These are phyloP conservation scores for Cyclotella choctawhatcheeana DNA, from an alignment of 108 stramenopile genomes.

Conservation along the genomic window DNA sequence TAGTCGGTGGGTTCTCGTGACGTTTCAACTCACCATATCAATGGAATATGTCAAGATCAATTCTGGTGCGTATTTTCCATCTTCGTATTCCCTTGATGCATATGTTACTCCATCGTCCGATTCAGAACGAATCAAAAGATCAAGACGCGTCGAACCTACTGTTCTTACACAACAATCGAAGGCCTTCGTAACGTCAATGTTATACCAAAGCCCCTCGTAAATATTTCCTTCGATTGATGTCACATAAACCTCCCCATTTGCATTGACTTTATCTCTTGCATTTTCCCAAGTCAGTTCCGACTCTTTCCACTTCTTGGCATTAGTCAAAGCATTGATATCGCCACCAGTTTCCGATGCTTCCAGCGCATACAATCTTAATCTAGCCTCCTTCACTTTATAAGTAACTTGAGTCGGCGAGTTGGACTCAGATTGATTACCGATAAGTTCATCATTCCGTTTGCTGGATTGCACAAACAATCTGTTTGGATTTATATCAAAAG, in stretches of 20 bases:
- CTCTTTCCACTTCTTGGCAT: conserved; percentile 2
- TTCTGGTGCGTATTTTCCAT: conserved; percentile 1
- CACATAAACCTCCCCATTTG: neutral
- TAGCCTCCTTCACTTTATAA: neutral
- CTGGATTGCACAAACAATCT: conserved; percentile 1
- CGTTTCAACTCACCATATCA: too few species aligned
- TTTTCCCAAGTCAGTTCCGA: conserved; percentile 11
- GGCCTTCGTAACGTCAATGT: conserved; percentile 1
- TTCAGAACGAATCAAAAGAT: neutral
- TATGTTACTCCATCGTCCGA: conserved; percentile 4
- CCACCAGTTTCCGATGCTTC: conserved; percentile 2
- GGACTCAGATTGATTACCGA: neutral
- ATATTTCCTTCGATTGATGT: neutral
- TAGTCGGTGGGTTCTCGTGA: too few species aligned
- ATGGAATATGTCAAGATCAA: conserved; percentile 12
- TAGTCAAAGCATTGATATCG: neutral
- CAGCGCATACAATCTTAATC: neutral
- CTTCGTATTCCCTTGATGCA: conserved; percentile 5
- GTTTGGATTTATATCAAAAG: conserved; percentile 9
- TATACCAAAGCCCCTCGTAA: neutral
- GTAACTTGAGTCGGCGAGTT: neutral
- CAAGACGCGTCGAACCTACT: neutral
- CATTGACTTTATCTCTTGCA: conserved; percentile 1
- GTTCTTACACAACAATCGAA: conserved; percentile 10
- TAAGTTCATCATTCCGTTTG: neutral